A percentile compares a stretch with the other conserved stretches of the same genome.
Evolutionary conservation across 176 grass and related monocot genomes (phyloP).

Genomic region (Ensete ventricosum): DNA sequence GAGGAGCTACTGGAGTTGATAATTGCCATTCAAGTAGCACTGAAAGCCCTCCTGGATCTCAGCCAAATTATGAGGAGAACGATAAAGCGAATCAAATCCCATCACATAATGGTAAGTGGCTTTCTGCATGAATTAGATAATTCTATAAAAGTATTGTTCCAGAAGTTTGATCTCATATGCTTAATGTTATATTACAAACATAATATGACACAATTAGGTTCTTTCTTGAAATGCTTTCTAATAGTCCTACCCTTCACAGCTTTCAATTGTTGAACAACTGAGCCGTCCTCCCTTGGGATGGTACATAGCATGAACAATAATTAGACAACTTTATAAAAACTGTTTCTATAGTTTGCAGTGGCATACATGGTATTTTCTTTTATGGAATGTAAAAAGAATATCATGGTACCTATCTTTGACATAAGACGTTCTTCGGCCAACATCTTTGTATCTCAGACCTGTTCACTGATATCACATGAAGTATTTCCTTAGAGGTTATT

Average conservation of each 20-base stretch:
- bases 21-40: slow-evolving; percentile 70
- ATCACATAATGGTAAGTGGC: slow-evolving; percentile 52
- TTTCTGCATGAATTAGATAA: slow-evolving; percentile 12
- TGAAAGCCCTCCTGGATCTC: slow-evolving; percentile 37
- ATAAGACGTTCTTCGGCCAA: too few species aligned
- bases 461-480: too few species aligned
- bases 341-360: too few species aligned
- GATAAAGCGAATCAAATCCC: slow-evolving; percentile 66
- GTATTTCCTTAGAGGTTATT: too few species aligned
- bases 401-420: too few species aligned
- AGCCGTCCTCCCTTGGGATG: not conserved
- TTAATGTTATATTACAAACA: not conserved
- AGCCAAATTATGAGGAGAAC: slow-evolving; percentile 41
- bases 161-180: not conserved
- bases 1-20: slow-evolving; percentile 31
- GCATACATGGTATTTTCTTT: too few species aligned
- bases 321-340: too few species aligned
- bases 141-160: not conserved
- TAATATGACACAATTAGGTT: not conserved
- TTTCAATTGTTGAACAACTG: not conserved
- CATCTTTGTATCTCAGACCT: too few species aligned
- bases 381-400: too few species aligned
- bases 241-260: not conserved
- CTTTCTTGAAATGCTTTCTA: not conserved
- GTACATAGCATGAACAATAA: too few species aligned